These are phyloP conservation scores for Hondaea fermentalgiana DNA, from an alignment of 108 stramenopile species.

Conservation along the genomic window DNA sequence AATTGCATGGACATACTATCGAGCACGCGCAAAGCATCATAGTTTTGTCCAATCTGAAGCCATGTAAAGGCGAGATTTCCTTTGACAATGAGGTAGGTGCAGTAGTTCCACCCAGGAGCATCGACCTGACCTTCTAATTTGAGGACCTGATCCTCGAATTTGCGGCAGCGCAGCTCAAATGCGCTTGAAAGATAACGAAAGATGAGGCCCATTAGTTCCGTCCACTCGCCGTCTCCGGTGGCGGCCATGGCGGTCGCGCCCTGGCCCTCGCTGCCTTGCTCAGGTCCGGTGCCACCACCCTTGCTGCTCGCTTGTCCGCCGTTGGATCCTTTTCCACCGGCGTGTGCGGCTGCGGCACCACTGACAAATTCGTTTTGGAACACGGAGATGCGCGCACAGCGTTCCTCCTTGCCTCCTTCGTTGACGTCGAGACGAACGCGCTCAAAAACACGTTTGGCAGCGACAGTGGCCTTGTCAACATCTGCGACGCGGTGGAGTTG, in stretches of 20 bases:
- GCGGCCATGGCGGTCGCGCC: not conserved
- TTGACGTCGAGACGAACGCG: not conserved
- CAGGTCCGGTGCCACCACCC: too few species aligned
- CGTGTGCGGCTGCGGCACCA: too few species aligned
- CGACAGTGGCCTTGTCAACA: not conserved
- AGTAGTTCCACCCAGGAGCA: conserved; percentile 8
- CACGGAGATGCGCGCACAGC: not conserved
- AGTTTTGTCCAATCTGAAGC: not conserved
- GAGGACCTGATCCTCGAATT: not conserved
- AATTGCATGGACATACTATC: not conserved
- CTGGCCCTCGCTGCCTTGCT: too few species aligned
- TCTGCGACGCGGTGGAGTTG: not conserved
- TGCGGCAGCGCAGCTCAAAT: conserved; percentile 5
- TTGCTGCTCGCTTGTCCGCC: too few species aligned
- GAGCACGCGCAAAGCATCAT: not conserved
- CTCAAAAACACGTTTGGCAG: not conserved
- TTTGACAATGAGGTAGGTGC: not conserved
- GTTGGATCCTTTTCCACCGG: too few species aligned
- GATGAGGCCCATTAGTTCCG: not conserved
- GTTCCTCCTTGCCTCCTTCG: not conserved
- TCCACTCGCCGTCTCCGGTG: conserved; percentile 8
- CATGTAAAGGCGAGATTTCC: not conserved
- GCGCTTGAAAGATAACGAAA: not conserved
- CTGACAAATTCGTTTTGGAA: not conserved
- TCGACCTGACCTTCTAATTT: not conserved